Percentiles rank a stretch among this genome's conserved stretches.
Evolutionary conservation across 192 early-diverging fungal species (phyloP).

Genomic region (Lunasporangiospora selenospora): DNA sequence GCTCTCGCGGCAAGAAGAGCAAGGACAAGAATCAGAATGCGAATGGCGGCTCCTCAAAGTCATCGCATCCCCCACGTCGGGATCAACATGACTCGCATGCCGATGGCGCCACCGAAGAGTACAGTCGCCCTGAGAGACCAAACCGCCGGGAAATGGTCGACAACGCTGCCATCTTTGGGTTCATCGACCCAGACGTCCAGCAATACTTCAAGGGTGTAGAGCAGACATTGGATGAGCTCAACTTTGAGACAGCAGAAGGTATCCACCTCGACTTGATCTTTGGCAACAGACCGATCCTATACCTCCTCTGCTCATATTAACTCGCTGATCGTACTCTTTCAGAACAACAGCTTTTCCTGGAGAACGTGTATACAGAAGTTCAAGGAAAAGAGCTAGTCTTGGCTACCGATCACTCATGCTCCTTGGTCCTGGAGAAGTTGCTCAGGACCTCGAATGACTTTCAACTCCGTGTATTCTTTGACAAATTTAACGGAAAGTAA

Average conservation of each 20-base stretch:
- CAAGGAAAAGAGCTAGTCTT: constrained; percentile 76
- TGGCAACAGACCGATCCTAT: background rate
- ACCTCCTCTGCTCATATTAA: background rate
- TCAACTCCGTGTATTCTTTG: constrained; percentile 76
- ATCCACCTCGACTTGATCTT: background rate
- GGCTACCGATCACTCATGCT: constrained; percentile 78
- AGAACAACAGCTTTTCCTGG: constrained; percentile 74
- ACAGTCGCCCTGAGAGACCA: constrained; percentile 17
- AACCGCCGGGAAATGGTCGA: constrained; percentile 31
- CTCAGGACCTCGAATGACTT: constrained; percentile 72
- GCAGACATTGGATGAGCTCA: constrained; percentile 60
- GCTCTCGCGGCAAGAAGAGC: constrained; percentile 48
- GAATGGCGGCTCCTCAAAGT: too few relatives aligned
- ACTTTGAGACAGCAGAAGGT: constrained; percentile 67
- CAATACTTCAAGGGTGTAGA: constrained; percentile 70
- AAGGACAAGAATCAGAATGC: constrained; percentile 34
- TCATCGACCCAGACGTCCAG: constrained; percentile 58
- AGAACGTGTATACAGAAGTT: constrained; percentile 79
- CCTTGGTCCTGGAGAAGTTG: constrained; percentile 82
- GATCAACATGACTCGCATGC: too few relatives aligned
- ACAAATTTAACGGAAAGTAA: constrained; percentile 61
- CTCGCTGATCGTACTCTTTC: background rate
- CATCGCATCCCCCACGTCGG: too few relatives aligned
- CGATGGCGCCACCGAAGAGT: constrained; percentile 21
- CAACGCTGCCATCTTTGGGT: constrained; percentile 54